Base-by-base conservation (phyloP, 2,329 filamentous ascomycete species). In the Decorospora gaudefroyi region DNA sequence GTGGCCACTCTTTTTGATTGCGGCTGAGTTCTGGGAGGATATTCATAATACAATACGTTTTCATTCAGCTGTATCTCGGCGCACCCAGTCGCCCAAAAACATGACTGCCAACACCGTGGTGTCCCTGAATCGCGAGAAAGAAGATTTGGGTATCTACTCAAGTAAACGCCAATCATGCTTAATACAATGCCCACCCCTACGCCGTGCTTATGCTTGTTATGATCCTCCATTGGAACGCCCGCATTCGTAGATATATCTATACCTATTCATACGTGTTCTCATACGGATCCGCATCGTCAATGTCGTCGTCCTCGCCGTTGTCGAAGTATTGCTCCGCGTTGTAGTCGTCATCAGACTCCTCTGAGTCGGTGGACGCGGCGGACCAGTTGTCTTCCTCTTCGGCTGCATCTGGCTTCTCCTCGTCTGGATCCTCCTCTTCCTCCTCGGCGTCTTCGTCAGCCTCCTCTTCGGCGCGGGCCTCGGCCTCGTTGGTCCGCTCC, bases 311-410 rank as follows among this genome's bases (percentile, higher is more conserved):
- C 21, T 76, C 78, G 26, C 73, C 70, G 23, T 69, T 80, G 30
- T 74, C 78, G 44, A 77, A 79, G 33, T 72, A 82, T 41, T 78
- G 80, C 36, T 80, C 82, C 5, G 82, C 82, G 41, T 75, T 79
- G 71, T 85, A 85, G 51, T 84, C 77, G 57, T 85, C 82, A 1
- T 79, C 82, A 54, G 84, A 80, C 57, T 85, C 84, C 60, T 84
- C 82, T 3, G 79, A 81, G 42, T 82, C 79, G 9, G 82, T 81
- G 30, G 83, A 80, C 16, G 80, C 79, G 30, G 57, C 63, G 4
- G 60, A 65, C 50, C 51, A 69, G 13, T 81, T 78, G 50, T 81
- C 84, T 40, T 82, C 78, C 44, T 81, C 78, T 39, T 83, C 81
- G 5, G 77, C 73, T 21, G 79, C 74, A 46, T 80, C 76, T 28